Evolutionary conservation across 2,329 filamentous ascomycete genomes (phyloP).

Genomic region (Elsinoe arachidis): DNA sequence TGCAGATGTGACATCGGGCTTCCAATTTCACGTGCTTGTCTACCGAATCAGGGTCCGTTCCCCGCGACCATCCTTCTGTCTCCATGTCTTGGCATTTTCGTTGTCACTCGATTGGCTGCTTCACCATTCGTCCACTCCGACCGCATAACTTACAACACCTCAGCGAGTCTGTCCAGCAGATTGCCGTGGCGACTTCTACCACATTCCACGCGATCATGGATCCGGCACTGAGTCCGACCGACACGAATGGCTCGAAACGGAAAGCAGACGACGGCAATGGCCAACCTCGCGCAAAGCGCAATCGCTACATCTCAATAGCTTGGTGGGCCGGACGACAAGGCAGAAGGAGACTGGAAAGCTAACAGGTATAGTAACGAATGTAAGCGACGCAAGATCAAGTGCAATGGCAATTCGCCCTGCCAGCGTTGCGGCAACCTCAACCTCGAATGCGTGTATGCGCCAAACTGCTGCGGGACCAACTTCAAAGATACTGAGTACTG

Average conservation of each 20-base stretch:
- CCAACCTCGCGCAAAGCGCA: slow-evolving; percentile 52
- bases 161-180: not conserved
- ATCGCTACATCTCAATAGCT: slow-evolving; percentile 59
- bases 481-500: slow-evolving; percentile 75
- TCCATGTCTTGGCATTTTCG: not conserved
- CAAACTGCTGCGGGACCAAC: slow-evolving; percentile 61
- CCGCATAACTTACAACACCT: not conserved
- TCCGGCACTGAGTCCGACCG: not conserved
- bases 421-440: slow-evolving; percentile 56
- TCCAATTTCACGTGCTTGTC: not conserved
- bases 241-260: slow-evolving; percentile 28
- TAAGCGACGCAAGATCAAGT: slow-evolving; percentile 59
- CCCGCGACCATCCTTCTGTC: not conserved
- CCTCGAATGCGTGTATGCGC: slow-evolving; percentile 56
- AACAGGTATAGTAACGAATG: slow-evolving; percentile 48
- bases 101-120: not conserved
- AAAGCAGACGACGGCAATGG: slow-evolving; percentile 36
- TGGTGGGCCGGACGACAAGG: slow-evolving; percentile 42
- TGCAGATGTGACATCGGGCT: not conserved
- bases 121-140: slow-evolving; percentile 1
- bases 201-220: not conserved
- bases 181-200: not conserved
- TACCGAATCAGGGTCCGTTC: not conserved
- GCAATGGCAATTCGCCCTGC: slow-evolving; percentile 57
- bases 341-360: not conserved